Evolutionary conservation across 2,329 filamentous ascomycete genomes (phyloP), one percentile per base, ranked within the genome.

Genomic region (Biscogniauxia marginata): DNA sequence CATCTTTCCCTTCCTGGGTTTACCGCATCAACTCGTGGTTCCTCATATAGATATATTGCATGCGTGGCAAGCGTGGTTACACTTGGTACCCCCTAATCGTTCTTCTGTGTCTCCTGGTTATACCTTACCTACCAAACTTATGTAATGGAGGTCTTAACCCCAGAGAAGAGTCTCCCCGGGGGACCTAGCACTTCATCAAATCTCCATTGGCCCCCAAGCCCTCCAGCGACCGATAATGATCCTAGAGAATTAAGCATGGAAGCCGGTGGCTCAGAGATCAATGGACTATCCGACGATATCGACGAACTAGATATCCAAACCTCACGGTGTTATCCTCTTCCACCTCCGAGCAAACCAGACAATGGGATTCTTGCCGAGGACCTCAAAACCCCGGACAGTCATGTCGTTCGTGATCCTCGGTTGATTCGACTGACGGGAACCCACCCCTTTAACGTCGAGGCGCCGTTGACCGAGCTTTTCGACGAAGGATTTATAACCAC

Each of bases 401-500:
- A 93, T 77, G 89, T 97, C 19, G 81, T 86, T 20, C 82, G 93
- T 70, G 92, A 96, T 73, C 79, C 88, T 1, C 83, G 92, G 44
- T 78, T 97, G 16, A 95, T 97, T 62, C 84, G 93, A 50, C 78
- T 97, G 13, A 97, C 93, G 9, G 93, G 93, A 21, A 83, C 90
- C 5, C 93, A 96, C 72, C 93, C 93, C 1, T 96, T 96, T 78
- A 97, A 97, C 65, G 88, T 90, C 49, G 93, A 97, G 73, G 83
- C 93, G 8, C 92, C 93, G 0, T 75, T 97, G 7, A 90, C 84
- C 53, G 85, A 86, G 16, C 77, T 96, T 1, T 96, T 86, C 72
- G 82, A 93, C 47, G 78, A 83, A 75, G 91, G 93, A 0, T 96
- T 96, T 69, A 77, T 97, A 39, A 97, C 92, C 0, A 90, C 87